Conservation (phyloP, 1,139 yeast species). For the Blastobotrys arbuscula region DNA sequence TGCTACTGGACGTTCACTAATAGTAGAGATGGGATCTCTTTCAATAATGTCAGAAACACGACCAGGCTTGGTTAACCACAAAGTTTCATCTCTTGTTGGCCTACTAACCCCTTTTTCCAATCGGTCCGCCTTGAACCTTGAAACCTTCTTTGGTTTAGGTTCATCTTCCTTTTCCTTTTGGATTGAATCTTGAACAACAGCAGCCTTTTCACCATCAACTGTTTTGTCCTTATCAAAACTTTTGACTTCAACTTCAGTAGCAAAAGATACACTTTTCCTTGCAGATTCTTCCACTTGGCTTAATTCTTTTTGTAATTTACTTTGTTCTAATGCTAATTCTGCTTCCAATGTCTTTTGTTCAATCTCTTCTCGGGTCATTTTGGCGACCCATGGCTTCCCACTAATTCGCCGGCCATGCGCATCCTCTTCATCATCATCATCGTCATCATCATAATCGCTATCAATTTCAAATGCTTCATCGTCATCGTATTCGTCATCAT, state of each 20-base stretch:
- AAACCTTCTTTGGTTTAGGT: constrained; percentile 21
- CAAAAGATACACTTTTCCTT: constrained; percentile 29
- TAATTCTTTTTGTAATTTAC: neutral
- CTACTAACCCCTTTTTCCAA: constrained; percentile 9
- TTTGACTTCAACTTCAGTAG: constrained; percentile 33
- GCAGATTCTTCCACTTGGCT: constrained; percentile 3
- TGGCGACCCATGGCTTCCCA: neutral
- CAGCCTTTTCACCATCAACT: neutral
- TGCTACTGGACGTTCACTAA: constrained; percentile 14
- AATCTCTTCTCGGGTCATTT: constrained; percentile 7
- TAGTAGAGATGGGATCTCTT: constrained; percentile 1
- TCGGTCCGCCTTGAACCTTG: constrained; percentile 32
- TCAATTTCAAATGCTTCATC: constrained; percentile 40
- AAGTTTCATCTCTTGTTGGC: neutral
- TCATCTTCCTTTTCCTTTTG: constrained; percentile 19
- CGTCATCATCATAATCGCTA: constrained; percentile 36
- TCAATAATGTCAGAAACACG: constrained; percentile 10
- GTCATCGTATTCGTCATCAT: constrained; percentile 35
- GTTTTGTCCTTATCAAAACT: constrained; percentile 26
- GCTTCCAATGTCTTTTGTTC: constrained; percentile 10
- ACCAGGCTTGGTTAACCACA: neutral
- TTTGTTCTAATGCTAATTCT: constrained; percentile 7
- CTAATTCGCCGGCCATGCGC: constrained; percentile 35
- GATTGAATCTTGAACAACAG: neutral
- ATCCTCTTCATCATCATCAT: constrained; percentile 36